phyloP scores from a whole-genome alignment of 805 yeast genomes.

The Sugiyamaella chiloensis region DNA sequence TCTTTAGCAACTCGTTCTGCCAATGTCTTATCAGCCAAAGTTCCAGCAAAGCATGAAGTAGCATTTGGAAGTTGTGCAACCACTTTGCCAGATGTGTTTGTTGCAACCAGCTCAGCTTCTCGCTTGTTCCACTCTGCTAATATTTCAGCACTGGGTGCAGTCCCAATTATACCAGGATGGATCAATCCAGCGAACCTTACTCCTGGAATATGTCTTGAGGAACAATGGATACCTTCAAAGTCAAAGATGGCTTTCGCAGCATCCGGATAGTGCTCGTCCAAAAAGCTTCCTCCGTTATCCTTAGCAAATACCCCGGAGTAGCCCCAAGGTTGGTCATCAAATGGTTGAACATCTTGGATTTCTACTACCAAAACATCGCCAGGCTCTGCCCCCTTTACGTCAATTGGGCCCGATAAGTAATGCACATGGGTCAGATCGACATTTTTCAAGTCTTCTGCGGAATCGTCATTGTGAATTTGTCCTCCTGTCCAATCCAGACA shows the following conservation, averaged over 20 bases:
- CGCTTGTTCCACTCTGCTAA: constrained; percentile 46
- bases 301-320: constrained; percentile 49
- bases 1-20: constrained; percentile 35
- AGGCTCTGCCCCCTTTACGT: constrained; percentile 43
- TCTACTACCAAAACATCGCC: constrained; percentile 51
- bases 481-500: constrained; percentile 57
- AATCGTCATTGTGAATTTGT: constrained; percentile 46
- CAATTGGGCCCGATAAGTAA: constrained; percentile 49
- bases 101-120: constrained; percentile 37
- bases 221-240: constrained; percentile 49
- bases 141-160: constrained; percentile 46
- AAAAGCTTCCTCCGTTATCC: constrained; percentile 50
- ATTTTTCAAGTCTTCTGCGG: constrained; percentile 47
- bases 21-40: constrained; percentile 32
- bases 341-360: constrained; percentile 51
- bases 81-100: constrained; percentile 27
- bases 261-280: constrained; percentile 48
- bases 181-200: constrained; percentile 49
- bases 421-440: constrained; percentile 47
- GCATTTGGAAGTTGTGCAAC: constrained; percentile 44
- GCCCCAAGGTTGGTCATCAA: constrained; percentile 53
- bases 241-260: constrained; percentile 53
- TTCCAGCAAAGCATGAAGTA: constrained; percentile 41
- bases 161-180: constrained; percentile 52
- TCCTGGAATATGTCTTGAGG: constrained; percentile 50